Base-by-base conservation (phyloP, 345 rosid species). In the Eucalyptus grandis region DNA sequence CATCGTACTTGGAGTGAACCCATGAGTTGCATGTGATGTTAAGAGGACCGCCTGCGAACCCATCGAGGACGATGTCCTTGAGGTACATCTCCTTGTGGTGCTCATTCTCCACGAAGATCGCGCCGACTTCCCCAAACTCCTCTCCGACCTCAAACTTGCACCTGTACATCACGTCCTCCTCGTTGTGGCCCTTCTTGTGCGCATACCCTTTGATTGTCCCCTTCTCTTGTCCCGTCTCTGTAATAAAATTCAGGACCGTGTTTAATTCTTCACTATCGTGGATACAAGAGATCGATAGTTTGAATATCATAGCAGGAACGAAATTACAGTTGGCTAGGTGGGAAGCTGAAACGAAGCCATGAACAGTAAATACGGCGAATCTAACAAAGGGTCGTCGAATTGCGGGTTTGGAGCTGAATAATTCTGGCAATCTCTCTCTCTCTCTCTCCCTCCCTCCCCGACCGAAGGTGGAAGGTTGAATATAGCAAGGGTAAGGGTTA, bases 41-140 rank as follows among this genome's bases (percentile, higher is more conserved):
- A n/a, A 96, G 60, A 1, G 92, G 56, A 49, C 94, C 96, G 34
- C 34, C 30, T 1, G 31, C 50, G 49, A 93, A 40, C 6, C 98
- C 97, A 24, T 94, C 91, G 86, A 97, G 92, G 46, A 89, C 91
- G 8, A 97, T 90, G 19, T 93, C 93, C 77, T 89, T 88, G 49
- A 97, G 24, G 88, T 58, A 92, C 92, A 96, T 95, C 94, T 97
- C 99, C 82, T 88, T 92, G 72, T 93, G 96, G 91, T 96, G 97
- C 90, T 95, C 96, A 88, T 97, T 97, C 91, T 95, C 97, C 37
- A 97, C 91, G 1, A 89, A 6, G 19, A 97, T 89, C 9, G 96
- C 99, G 10, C 97, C 99, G 14, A 96, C 90, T 6, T 90, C 91
- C 83, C 99, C 98, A 87, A 97, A 97, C 62, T 89, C 93, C 21